Base-by-base conservation (phyloP, 2,329 filamentous ascomycete species). In the Graphiopsis chlorocephala region DNA sequence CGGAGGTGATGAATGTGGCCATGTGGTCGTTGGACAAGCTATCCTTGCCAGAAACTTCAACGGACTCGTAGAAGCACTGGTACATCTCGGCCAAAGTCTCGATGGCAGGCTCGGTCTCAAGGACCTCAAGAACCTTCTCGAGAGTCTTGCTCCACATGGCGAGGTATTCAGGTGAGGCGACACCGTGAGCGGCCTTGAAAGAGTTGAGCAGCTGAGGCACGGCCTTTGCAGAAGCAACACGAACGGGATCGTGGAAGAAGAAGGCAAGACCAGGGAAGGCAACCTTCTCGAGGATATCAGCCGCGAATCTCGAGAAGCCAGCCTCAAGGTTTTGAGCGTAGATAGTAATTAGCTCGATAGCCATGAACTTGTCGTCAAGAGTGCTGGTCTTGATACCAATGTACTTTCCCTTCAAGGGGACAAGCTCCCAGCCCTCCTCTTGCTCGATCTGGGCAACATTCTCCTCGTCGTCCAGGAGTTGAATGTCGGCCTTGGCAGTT, bases 81-180 rank as follows among this genome's bases (percentile, higher is more conserved):
- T 97, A 99, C 92, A 99, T 97, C 80, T 98, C 95, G 1, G 95
- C 94, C 55, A 99, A 85, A 0, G 95, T 97, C 72, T 99, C 95
- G 65, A 99, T 93, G 1, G 93, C 93, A 23, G 95, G 94, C 80
- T 99, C 95, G 0, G 93, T 93, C 67, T 90, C 92, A 45, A 99
- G 85, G 1, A 97, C 93, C 77, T 98, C 95, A 12, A 99, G 87
- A 38, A 98, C 85, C 80, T 97, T 97, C 72, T 92, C 90, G 11
- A 95, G 89, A 4, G 93, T 96, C 63, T 85, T 88, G 67, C 85
- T 85, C 95, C 95, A 99, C 57, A 99, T 85, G 50, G 87, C 85
- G n/a, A 83, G 85, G 63, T 98, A 87, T 73, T 96, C 88, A 66
- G 87, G 86, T 2, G 93, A 97, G 52, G 89, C 85, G 45, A 87